These are phyloP conservation scores for Picea engelmannii DNA, from an alignment of 83 land plant species.

Conservation along the genomic window DNA sequence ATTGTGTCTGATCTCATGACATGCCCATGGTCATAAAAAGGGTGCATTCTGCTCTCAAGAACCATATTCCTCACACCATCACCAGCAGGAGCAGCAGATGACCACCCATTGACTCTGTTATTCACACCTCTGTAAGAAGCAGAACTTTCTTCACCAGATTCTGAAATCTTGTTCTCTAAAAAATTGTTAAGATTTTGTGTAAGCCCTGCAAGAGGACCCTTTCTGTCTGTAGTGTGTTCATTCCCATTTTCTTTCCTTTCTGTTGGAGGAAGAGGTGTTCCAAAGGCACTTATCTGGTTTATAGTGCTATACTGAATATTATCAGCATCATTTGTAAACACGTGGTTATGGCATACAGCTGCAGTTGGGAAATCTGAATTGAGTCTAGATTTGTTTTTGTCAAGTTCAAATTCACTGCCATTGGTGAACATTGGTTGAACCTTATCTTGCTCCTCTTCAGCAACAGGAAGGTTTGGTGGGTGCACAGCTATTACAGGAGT, in stretches of 20 bases:
- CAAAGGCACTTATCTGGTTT: constrained; percentile 8
- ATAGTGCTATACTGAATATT: constrained; percentile 8
- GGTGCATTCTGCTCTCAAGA: constrained; percentile 8
- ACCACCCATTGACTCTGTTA: constrained; percentile 7
- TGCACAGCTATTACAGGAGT: background rate
- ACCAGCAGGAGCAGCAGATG: background rate
- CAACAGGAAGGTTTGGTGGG: background rate
- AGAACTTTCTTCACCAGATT: constrained; percentile 11
- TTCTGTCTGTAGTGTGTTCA: constrained; percentile 12
- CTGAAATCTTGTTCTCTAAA: constrained; percentile 7
- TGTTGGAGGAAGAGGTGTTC: constrained; percentile 7
- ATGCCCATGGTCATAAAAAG: constrained; percentile 12
- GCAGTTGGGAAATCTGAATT: background rate
- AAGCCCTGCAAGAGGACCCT: background rate
- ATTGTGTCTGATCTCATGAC: background rate
- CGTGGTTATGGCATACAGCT: constrained; percentile 6
- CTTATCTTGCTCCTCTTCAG: constrained; percentile 16
- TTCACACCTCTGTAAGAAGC: constrained; percentile 12
- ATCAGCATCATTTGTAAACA: constrained; percentile 12
- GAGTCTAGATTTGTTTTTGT: constrained; percentile 1
- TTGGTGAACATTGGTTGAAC: background rate
- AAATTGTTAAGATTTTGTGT: constrained; percentile 8
- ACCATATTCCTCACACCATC: constrained; percentile 14
- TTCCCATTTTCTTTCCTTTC: constrained; percentile 14
- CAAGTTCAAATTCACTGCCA: constrained; percentile 12